Conservation (phyloP, 306 rosid genomes). For the Clitoria ternatea region DNA sequence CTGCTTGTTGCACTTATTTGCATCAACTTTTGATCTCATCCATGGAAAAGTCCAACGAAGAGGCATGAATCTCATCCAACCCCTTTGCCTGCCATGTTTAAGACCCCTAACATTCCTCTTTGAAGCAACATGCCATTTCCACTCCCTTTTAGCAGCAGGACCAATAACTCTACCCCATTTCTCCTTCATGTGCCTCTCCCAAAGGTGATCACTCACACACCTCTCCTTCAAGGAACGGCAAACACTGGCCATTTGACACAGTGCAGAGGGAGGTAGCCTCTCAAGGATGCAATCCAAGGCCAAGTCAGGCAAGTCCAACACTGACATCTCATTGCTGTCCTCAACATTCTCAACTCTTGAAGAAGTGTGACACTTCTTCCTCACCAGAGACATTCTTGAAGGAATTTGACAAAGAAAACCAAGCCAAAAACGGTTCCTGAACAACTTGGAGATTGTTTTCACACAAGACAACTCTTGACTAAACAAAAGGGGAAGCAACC, state of each 20-base stretch:
- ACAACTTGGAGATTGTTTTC: constrained; percentile 25
- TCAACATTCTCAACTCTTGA: constrained; percentile 63
- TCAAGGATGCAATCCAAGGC: constrained; percentile 76
- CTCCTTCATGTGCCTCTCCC: constrained; percentile 70
- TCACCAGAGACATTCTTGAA: constrained; percentile 42
- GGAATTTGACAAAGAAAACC: constrained; percentile 29
- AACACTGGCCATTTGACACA: constrained; percentile 56
- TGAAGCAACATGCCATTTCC: constrained; percentile 65
- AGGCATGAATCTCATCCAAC: constrained; percentile 48
- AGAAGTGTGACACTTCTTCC: constrained; percentile 35
- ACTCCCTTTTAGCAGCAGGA: constrained; percentile 59
- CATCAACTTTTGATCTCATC: constrained; percentile 50
- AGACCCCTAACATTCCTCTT: constrained; percentile 33
- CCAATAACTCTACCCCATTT: constrained; percentile 76
- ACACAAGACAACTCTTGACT: constrained; percentile 33
- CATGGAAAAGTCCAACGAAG: constrained; percentile 63
- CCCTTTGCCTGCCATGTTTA: constrained; percentile 49
- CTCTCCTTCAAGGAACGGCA: constrained; percentile 67
- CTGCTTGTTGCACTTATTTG: constrained; percentile 29
- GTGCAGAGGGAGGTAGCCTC: constrained; percentile 55
- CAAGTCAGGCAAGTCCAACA: constrained; percentile 74
- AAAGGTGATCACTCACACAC: constrained; percentile 63
- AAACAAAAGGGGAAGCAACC: constrained; percentile 43
- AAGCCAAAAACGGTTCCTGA: constrained; percentile 23
- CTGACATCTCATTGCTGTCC: constrained; percentile 37